A percentile compares a stretch with the other conserved stretches of the same genome.
phyloP scores from a whole-genome alignment of 768 basidiomycete species.

The Kwoniella newhampshirensis region DNA sequence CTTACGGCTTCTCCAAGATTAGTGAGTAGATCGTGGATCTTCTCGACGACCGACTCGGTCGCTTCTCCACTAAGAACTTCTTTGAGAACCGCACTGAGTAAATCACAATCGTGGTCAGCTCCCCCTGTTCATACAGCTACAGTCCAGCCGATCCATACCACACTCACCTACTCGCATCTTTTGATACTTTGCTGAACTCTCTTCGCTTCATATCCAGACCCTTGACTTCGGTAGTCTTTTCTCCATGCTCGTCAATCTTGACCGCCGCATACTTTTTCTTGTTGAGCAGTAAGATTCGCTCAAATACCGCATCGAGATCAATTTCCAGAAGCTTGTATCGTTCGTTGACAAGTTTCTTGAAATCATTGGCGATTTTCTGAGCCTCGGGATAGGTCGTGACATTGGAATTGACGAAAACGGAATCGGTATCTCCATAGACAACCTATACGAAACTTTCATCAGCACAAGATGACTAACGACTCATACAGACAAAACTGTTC shows the following conservation, averaged over 20 bases:
- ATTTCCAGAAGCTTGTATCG: conserved; percentile 94
- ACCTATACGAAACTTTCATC: conserved; percentile 61
- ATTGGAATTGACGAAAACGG: conserved; percentile 96
- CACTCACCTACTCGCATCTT: conserved; percentile 84
- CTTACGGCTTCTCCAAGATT: conserved; percentile 76
- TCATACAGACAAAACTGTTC: background rate
- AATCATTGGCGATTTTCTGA: conserved; percentile 80
- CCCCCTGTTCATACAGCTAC: background rate
- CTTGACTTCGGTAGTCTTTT: conserved; percentile 79
- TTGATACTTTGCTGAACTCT: conserved; percentile 90
- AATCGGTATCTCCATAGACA: conserved; percentile 98
- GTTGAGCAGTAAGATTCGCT: conserved; percentile 84
- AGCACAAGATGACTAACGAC: background rate
- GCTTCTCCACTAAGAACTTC: conserved; percentile 87
- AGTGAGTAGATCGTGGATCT: conserved; percentile 86
- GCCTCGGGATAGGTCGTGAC: conserved; percentile 84
- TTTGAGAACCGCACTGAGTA: conserved; percentile 75
- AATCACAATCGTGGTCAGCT: background rate
- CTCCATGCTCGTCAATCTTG: conserved; percentile 81
- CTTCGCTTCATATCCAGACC: conserved; percentile 98
- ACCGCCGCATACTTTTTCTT: conserved; percentile 99
- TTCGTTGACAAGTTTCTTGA: conserved; percentile 96
- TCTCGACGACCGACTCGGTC: conserved; percentile 82
- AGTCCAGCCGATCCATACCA: background rate
- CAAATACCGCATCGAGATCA: conserved; percentile 90